Evolutionary conservation across 805 yeast genomes (phyloP), one percentile per base, ranked within the genome.

Genomic region (Cyberlindnera galapagoensis): DNA sequence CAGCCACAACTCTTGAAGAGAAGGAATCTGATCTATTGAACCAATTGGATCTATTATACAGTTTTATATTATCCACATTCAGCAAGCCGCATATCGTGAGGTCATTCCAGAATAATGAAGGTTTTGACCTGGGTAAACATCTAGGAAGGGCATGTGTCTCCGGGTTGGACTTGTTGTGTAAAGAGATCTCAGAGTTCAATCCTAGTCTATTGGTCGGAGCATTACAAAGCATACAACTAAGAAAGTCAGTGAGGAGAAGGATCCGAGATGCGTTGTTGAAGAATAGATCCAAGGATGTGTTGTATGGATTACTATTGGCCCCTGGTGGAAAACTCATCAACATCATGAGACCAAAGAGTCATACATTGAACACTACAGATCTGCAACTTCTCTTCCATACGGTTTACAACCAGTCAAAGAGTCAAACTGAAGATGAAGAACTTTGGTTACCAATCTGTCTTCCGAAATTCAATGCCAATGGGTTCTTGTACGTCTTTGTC

Each of bases 391-490:
- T 92, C 17, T 75, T 86, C 39, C 72, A 81, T 12, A 71, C 86
- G 59, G 72, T 90, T 2, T 74, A 73, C 46, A 74, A 46, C 40
- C 70, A 43, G 51, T 54, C 57, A 8, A 47, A 57, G 18, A 43
- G 42, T 12, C 37, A 43, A 19, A 28, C 56, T 8, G 55, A 53
- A 12, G 61, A 65, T 35, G 82, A 82, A 44, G 96, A 88, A 49
- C 73, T 86, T 36, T 92, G 97, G 97, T 72, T 84, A 9, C 98
- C 98, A 0, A 66, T 90, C 1, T 90, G 98, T 56, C 66, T 90
- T 53, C 95, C 97, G 1, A 76, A 82, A 44, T 90, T 90, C 62
- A 90, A 92, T 51, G 62, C 85, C 2, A 76, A 77, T 42, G 98
- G 98, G 8, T 92, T 88, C 48, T 58, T 90, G 6, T 83, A 92